A percentile compares a stretch with the other conserved stretches of the same genome.
Evolutionary conservation across 2,329 filamentous ascomycete genomes (phyloP).

Genomic region (Fusarium transvaalense): DNA sequence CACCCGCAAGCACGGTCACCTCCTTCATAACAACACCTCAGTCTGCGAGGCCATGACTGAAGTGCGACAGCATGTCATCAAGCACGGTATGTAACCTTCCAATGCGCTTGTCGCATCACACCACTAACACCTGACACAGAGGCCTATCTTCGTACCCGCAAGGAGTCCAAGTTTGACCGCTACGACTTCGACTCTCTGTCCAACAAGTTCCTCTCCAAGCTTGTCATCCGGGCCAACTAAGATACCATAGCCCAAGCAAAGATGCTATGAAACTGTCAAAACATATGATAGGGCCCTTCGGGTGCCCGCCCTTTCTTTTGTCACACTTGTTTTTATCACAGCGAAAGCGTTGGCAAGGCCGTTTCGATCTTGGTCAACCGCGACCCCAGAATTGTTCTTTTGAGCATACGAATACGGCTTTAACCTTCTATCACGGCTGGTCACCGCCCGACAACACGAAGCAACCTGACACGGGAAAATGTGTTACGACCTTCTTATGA

Average conservation of each 20-base stretch:
- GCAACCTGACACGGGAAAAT: constrained; percentile 51
- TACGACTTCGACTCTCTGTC: constrained; percentile 94
- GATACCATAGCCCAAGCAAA: constrained; percentile 15
- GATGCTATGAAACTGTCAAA: constrained; percentile 38
- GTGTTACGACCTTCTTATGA: constrained; percentile 56
- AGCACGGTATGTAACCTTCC: constrained; percentile 82
- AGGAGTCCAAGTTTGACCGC: constrained; percentile 85
- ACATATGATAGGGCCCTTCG: constrained; percentile 24
- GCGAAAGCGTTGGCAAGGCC: constrained; percentile 61
- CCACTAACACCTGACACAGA: constrained; percentile 66
- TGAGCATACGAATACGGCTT: constrained; percentile 46
- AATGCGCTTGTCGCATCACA: background rate
- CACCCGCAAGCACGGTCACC: constrained; percentile 87
- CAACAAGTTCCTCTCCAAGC: constrained; percentile 96
- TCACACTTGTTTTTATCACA: constrained; percentile 54
- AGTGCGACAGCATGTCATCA: constrained; percentile 89
- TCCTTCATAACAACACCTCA: constrained; percentile 89
- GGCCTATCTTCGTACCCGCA: constrained; percentile 84
- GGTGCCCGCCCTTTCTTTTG: constrained; percentile 48
- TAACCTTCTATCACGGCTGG: constrained; percentile 52
- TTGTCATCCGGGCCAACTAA: constrained; percentile 94
- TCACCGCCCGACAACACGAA: constrained; percentile 52
- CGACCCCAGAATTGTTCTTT: constrained; percentile 45
- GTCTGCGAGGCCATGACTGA: constrained; percentile 98
- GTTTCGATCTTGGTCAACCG: constrained; percentile 51